Conservation (phyloP, 805 yeast species). For the Candida vaughaniae region DNA sequence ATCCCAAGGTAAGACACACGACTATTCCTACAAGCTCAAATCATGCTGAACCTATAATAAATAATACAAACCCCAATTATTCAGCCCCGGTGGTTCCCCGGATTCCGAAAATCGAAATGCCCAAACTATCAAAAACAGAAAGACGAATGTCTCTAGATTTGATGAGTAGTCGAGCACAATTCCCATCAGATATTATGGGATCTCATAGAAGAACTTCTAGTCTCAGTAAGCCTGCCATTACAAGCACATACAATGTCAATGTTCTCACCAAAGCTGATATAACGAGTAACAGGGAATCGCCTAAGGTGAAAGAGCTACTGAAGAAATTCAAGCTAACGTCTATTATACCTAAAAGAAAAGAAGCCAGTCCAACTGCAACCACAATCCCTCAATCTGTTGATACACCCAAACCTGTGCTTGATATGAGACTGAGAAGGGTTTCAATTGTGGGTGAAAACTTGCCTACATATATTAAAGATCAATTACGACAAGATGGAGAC, state of each 20-base stretch:
- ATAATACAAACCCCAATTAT: background rate
- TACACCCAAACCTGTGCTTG: constrained; percentile 1
- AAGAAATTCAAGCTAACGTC: constrained; percentile 9
- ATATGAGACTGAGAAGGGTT: constrained; percentile 19
- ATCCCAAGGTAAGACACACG: background rate
- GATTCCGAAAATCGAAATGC: constrained; percentile 14
- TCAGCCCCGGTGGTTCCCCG: background rate
- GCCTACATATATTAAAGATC: constrained; percentile 33
- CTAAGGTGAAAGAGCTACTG: background rate
- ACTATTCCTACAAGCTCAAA: too few species aligned
- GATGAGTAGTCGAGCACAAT: constrained; percentile 19
- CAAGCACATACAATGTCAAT: constrained; percentile 30
- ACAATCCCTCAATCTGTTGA: background rate
- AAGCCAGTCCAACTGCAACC: background rate
- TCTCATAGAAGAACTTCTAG: constrained; percentile 13
- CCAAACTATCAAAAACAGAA: constrained; percentile 19
- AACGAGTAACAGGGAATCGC: background rate
- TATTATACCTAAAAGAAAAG: constrained; percentile 10
- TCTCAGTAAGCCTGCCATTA: constrained; percentile 29
- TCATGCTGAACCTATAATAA: background rate
- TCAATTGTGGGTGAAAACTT: constrained; percentile 37
- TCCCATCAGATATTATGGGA: background rate
- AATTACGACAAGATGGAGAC: constrained; percentile 5
- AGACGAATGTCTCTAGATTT: constrained; percentile 29
- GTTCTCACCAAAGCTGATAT: constrained; percentile 30